Evolutionary conservation across 768 basidiomycete species (phyloP).

Genomic region (Collybia sp.): DNA sequence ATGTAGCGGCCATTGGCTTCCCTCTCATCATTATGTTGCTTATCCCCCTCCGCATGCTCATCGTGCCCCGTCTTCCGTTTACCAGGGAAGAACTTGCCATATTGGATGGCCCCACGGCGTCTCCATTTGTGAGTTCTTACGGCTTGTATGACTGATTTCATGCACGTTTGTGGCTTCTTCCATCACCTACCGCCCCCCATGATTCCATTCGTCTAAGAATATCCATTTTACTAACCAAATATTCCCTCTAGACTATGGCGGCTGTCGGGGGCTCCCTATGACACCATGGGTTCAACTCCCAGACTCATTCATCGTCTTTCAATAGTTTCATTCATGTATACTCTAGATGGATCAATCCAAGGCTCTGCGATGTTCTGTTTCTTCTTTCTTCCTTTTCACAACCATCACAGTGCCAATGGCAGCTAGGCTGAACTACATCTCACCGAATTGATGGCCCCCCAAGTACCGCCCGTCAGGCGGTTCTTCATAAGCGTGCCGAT

Average conservation of each 20-base stretch:
- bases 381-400: too few relatives aligned
- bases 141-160: conserved; percentile 21
- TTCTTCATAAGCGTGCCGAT: too few relatives aligned
- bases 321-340: too few relatives aligned
- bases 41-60: conserved; percentile 64
- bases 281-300: not conserved
- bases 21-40: conserved; percentile 84
- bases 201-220: not conserved
- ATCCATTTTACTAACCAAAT: not conserved
- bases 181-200: not conserved
- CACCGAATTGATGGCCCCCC: too few relatives aligned
- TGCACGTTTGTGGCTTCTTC: not conserved
- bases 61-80: conserved; percentile 77
- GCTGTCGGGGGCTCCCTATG: conserved; percentile 26
- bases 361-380: too few relatives aligned
- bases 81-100: conserved; percentile 73
- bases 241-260: conserved; percentile 24
- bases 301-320: too few relatives aligned
- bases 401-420: too few relatives aligned
- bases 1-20: conserved; percentile 81
- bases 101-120: conserved; percentile 88
- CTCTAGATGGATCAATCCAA: too few relatives aligned
- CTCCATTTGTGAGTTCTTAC: conserved; percentile 63
- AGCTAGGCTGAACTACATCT: too few relatives aligned
- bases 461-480: too few relatives aligned